Conservation (phyloP, 805 yeast genomes). For the Kodamaea neixiangensis region DNA sequence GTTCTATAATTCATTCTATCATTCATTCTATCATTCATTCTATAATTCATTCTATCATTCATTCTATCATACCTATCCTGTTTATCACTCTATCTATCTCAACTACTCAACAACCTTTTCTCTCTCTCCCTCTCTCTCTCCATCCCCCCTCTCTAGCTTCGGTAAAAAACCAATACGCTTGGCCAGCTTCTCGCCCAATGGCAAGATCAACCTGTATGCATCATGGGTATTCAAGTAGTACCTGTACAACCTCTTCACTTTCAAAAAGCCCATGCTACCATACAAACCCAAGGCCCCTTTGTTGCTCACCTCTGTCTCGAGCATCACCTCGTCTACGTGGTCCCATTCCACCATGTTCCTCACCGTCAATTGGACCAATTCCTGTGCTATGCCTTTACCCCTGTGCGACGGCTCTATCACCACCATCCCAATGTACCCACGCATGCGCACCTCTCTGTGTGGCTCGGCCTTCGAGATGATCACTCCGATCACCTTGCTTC, state of each 20-base stretch:
- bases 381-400: slow-evolving; percentile 80
- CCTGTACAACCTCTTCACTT: slow-evolving; percentile 74
- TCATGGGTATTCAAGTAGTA: slow-evolving; percentile 93
- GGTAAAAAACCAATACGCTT: slow-evolving; percentile 51
- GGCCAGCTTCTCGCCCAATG: slow-evolving; percentile 57
- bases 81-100: no score
- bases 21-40: no score
- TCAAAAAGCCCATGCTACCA: slow-evolving; percentile 73
- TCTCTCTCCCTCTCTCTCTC: no score
- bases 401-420: slow-evolving; percentile 75
- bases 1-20: no score
- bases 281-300: slow-evolving; percentile 66
- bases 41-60: no score
- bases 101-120: background rate
- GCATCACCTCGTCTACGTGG: slow-evolving; percentile 83
- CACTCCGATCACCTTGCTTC: slow-evolving; percentile 64
- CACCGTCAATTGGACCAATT: slow-evolving; percentile 62
- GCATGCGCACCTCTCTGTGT: slow-evolving; percentile 67
- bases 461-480: slow-evolving; percentile 79
- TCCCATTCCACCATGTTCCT: slow-evolving; percentile 60
- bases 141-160: background rate
- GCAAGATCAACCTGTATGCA: slow-evolving; percentile 84
- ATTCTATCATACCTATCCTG: no score
- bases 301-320: slow-evolving; percentile 90
- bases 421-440: slow-evolving; percentile 97